Evolutionary conservation across 2,329 filamentous ascomycete genomes (phyloP).

Genomic region (Biscogniauxia sp.): DNA sequence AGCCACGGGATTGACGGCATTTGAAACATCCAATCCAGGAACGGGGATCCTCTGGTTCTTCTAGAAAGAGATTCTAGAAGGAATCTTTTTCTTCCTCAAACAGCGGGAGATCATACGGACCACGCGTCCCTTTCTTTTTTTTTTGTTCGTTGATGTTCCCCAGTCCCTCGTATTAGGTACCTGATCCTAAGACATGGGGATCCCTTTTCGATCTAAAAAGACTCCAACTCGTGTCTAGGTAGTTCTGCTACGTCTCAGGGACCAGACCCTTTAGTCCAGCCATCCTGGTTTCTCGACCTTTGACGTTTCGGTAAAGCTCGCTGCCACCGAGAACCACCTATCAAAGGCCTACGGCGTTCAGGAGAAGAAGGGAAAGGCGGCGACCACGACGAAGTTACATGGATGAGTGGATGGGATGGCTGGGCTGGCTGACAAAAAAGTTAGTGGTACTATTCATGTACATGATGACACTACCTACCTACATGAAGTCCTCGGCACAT

Average conservation of each 20-base stretch:
- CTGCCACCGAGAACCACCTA: neutral
- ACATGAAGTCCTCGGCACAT: neutral
- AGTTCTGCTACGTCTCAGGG: neutral
- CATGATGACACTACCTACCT: no score
- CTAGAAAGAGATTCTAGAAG: neutral
- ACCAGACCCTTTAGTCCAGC: neutral
- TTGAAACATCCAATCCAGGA: neutral
- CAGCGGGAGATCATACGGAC: neutral
- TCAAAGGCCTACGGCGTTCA: neutral
- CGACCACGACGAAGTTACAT: neutral
- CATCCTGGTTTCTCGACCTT: constrained; percentile 9
- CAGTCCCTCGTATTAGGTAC: neutral
- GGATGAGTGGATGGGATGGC: no score
- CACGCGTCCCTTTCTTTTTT: neutral
- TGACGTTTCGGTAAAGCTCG: constrained; percentile 5
- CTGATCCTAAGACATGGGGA: neutral
- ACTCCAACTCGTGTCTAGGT: neutral
- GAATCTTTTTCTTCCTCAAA: neutral
- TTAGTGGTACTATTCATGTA: no score
- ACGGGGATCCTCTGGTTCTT: neutral
- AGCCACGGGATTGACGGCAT: neutral
- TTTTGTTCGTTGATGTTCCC: no score
- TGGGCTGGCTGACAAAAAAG: no score
- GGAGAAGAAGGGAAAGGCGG: neutral
- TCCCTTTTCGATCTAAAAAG: neutral